Evolutionary conservation across 352 stramenopile species (phyloP).

Genomic region (Phytopythium delawarense): DNA sequence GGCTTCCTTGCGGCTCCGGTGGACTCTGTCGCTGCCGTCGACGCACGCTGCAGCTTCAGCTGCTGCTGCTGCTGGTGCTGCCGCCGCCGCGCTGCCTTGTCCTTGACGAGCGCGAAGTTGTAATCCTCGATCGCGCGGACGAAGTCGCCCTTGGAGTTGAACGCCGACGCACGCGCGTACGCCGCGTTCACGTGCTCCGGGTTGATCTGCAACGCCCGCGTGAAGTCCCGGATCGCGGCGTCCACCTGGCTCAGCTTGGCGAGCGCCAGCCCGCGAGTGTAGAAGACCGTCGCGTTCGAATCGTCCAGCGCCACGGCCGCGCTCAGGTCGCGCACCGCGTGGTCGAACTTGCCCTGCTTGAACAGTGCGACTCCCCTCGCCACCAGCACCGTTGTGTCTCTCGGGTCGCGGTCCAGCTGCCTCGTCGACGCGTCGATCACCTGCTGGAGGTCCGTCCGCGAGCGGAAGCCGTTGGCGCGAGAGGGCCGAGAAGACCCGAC

Average conservation of each 20-base stretch:
- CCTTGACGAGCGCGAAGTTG: slow-evolving; percentile 82
- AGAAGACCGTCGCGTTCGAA: slow-evolving; percentile 46
- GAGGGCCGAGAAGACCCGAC: slow-evolving; percentile 20
- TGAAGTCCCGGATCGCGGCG: slow-evolving; percentile 79
- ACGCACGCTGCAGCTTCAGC: slow-evolving; percentile 27
- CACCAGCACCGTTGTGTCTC: slow-evolving; percentile 61
- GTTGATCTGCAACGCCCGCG: slow-evolving; percentile 64
- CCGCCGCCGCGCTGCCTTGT: slow-evolving; percentile 38
- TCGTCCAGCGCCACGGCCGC: slow-evolving; percentile 41
- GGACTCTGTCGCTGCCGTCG: background rate
- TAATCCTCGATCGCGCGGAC: slow-evolving; percentile 88
- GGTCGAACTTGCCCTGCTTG: slow-evolving; percentile 59
- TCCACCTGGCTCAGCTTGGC: slow-evolving; percentile 69
- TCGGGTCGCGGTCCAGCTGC: slow-evolving; percentile 56
- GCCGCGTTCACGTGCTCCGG: slow-evolving; percentile 86
- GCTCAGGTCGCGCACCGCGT: slow-evolving; percentile 56
- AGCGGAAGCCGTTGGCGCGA: slow-evolving; percentile 78
- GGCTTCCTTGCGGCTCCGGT: background rate
- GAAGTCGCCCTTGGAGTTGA: slow-evolving; percentile 85
- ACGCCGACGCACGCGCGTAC: slow-evolving; percentile 83
- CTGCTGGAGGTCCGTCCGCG: slow-evolving; percentile 61
- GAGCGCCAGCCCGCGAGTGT: slow-evolving; percentile 70
- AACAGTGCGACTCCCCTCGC: slow-evolving; percentile 73
- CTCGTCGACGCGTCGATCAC: slow-evolving; percentile 69
- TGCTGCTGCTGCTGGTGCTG: slow-evolving; percentile 29